Evolutionary conservation across 495 filamentous ascomycete species (phyloP).

Genomic region (Pseudoneurospora amorphoporcata): DNA sequence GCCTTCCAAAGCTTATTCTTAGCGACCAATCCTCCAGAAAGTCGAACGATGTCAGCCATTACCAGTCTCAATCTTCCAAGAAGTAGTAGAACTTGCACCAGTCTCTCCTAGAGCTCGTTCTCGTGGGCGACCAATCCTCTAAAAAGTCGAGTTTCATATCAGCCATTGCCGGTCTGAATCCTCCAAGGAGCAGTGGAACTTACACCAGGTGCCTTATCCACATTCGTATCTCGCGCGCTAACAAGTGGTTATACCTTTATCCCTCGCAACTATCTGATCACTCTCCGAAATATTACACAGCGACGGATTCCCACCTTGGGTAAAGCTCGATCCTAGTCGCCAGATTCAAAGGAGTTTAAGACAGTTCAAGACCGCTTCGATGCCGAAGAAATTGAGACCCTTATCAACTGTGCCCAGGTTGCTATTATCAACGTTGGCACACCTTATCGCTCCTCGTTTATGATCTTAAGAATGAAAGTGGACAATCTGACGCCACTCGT

Average conservation of each 20-base stretch:
- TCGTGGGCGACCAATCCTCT: slow-evolving; percentile 71
- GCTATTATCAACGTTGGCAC: slow-evolving; percentile 55
- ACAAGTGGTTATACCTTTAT: slow-evolving; percentile 51
- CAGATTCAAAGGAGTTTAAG: slow-evolving; percentile 31
- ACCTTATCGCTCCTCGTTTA: slow-evolving; percentile 38
- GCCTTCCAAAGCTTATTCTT: too few species aligned
- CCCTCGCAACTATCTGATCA: slow-evolving; percentile 15
- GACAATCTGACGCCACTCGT: slow-evolving; percentile 19
- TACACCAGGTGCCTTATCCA: slow-evolving; percentile 73
- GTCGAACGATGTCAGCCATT: too few species aligned
- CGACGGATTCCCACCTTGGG: slow-evolving; percentile 39
- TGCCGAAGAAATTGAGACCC: slow-evolving; percentile 43
- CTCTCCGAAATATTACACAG: slow-evolving; percentile 28
- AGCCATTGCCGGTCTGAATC: slow-evolving; percentile 64
- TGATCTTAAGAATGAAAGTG: slow-evolving; percentile 16
- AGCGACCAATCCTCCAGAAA: too few species aligned
- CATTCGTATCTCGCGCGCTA: slow-evolving; percentile 52
- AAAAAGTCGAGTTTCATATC: slow-evolving; percentile 78
- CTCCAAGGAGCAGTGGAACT: slow-evolving; percentile 56
- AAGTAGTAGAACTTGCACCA: too few species aligned
- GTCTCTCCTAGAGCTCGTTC: slow-evolving; percentile 70
- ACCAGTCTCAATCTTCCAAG: too few species aligned
- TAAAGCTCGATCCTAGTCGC: slow-evolving; percentile 7
- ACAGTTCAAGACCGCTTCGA: slow-evolving; percentile 29
- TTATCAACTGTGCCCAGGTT: slow-evolving; percentile 58